Evolutionary conservation across 805 yeast genomes (phyloP).

Genomic region (Sporopachydermia quercuum): DNA sequence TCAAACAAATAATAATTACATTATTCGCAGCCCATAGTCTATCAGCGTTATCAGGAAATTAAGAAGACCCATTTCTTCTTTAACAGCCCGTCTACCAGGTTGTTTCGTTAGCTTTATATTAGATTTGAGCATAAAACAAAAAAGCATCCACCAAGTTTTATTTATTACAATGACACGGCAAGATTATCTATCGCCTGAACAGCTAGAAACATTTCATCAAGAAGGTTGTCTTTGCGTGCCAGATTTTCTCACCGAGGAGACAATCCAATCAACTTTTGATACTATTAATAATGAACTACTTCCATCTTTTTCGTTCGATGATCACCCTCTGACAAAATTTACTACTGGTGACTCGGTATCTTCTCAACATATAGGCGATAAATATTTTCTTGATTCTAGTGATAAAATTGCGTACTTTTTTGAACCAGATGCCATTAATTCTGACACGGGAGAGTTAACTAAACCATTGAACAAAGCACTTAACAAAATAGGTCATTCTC

Average conservation of each 20-base stretch:
- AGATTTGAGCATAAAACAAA: no score
- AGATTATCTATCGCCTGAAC: neutral
- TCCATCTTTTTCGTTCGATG: constrained; percentile 30
- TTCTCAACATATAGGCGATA: constrained; percentile 54
- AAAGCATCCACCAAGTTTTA: no score
- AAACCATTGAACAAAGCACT: constrained; percentile 42
- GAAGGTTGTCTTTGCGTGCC: constrained; percentile 54
- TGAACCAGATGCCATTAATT: constrained; percentile 54
- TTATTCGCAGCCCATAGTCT: no score
- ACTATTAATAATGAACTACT: constrained; percentile 30
- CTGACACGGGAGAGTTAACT: constrained; percentile 29
- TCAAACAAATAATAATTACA: no score
- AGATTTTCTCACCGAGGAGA: constrained; percentile 31
- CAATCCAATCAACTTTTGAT: constrained; percentile 24
- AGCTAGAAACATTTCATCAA: constrained; percentile 2
- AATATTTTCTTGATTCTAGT: constrained; percentile 52
- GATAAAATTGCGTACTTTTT: constrained; percentile 58
- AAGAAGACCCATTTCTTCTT: no score
- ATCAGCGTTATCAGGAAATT: no score
- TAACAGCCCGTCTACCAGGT: no score
- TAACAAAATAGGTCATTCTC: constrained; percentile 70
- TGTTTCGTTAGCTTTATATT: no score
- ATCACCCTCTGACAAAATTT: constrained; percentile 59
- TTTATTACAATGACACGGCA: no score
- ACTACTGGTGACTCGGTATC: constrained; percentile 31